A percentile compares a stretch with the other conserved stretches of the same genome.
phyloP scores from a whole-genome alignment of 495 filamentous ascomycete genomes.

The Aspergillus affinis region DNA sequence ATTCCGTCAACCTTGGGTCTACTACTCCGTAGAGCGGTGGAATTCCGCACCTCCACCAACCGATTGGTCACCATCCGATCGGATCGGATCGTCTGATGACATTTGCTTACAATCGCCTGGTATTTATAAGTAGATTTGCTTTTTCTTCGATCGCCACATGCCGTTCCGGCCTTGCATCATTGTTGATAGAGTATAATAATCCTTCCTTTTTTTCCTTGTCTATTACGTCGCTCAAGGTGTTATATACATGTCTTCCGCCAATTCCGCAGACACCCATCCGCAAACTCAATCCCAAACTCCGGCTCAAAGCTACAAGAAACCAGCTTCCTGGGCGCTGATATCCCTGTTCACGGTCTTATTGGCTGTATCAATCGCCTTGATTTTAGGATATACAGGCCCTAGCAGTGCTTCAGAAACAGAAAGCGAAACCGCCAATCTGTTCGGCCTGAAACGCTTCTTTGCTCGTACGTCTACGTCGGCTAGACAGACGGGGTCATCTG shows the following conservation, averaged over 20 bases:
- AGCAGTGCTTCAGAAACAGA: background rate
- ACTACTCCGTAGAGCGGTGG: conserved; percentile 10
- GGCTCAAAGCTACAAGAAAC: background rate
- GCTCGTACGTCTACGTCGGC: conserved; percentile 9
- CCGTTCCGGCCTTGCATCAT: background rate
- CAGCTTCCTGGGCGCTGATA: conserved; percentile 3
- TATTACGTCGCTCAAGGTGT: background rate
- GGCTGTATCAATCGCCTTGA: conserved; percentile 9
- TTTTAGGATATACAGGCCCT: conserved; percentile 1
- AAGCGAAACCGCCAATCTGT: conserved; percentile 31
- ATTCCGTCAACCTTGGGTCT: too few relatives aligned
- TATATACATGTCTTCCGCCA: background rate
- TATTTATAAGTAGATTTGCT: background rate
- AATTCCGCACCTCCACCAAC: conserved; percentile 14
- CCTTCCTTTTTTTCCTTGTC: background rate
- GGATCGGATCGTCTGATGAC: conserved; percentile 6
- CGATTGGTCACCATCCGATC: conserved; percentile 8
- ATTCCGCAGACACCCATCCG: background rate
- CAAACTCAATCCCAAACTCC: background rate
- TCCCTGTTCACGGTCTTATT: conserved; percentile 10
- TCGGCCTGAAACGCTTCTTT: conserved; percentile 28
- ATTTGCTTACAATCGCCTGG: conserved; percentile 4
- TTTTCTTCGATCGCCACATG: background rate
- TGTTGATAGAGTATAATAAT: background rate
- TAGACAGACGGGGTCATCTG: background rate